phyloP scores from a whole-genome alignment of 2,329 filamentous ascomycete species.

The Venturia carpophila region DNA sequence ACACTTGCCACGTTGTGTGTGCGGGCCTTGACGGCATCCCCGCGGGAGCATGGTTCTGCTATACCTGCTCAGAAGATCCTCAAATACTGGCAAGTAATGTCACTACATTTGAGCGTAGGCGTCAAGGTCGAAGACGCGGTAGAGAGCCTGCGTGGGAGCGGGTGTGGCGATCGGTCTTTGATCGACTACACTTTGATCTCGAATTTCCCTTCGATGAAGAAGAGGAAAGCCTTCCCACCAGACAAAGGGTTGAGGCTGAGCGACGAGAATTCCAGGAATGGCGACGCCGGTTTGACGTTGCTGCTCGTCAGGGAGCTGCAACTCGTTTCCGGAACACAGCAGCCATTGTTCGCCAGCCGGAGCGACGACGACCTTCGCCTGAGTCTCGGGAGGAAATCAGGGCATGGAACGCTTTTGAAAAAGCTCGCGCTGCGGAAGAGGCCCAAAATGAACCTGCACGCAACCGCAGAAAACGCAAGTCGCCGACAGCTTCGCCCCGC shows the following conservation, averaged over 20 bases:
- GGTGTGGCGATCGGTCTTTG: conserved; percentile 87
- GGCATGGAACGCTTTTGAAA: conserved; percentile 88
- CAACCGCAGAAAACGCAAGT: conserved; percentile 66
- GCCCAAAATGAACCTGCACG: conserved; percentile 26
- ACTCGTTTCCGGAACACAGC: conserved; percentile 65
- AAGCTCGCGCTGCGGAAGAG: conserved; percentile 62
- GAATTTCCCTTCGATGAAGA: conserved; percentile 82
- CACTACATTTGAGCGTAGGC: conserved; percentile 24
- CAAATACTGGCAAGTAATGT: conserved; percentile 32
- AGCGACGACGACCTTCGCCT: conserved; percentile 46
- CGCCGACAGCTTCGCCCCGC: conserved; percentile 61
- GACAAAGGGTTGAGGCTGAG: conserved; percentile 48
- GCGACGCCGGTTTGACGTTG: conserved; percentile 77
- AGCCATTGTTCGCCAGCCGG: conserved; percentile 45
- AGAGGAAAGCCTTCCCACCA: conserved; percentile 43
- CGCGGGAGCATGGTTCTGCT: conserved; percentile 79
- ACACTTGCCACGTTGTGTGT: conserved; percentile 85
- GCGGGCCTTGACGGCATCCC: conserved; percentile 74
- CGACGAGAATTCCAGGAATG: conserved; percentile 59
- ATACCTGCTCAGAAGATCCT: conserved; percentile 57
- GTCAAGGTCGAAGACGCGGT: conserved; percentile 28
- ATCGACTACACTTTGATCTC: conserved; percentile 66
- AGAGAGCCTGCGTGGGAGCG: conserved; percentile 51
- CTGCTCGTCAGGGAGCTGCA: conserved; percentile 62
- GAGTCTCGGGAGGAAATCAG: conserved; percentile 73